Percentiles rank a stretch among this genome's conserved stretches.
Conservation (phyloP, 176 grass and related monocot genomes). For the Calamus simplicifolius region DNA sequence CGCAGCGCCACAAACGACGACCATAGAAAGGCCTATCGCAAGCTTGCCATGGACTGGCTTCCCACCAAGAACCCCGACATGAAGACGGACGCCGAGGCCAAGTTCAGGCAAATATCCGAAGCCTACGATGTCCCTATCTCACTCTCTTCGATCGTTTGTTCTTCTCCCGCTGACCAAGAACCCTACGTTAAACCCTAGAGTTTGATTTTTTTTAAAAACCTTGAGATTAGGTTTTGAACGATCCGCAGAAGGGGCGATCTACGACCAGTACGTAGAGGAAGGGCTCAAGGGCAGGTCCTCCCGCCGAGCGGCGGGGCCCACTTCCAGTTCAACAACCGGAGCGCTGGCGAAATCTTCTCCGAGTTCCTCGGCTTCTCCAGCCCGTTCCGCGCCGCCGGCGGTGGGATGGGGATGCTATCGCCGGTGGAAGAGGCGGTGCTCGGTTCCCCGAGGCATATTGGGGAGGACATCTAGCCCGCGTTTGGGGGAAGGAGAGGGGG, state of each 20-base stretch:
- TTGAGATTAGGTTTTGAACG: slow-evolving; percentile 46
- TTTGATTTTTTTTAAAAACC: not conserved
- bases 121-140: slow-evolving; percentile 35
- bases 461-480: slow-evolving; percentile 14
- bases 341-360: slow-evolving; percentile 63
- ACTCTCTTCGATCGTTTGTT: no score
- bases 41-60: slow-evolving; percentile 53
- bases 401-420: not conserved
- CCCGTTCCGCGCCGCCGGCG: not conserved
- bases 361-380: slow-evolving; percentile 45
- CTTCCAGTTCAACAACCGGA: slow-evolving; percentile 45
- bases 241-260: slow-evolving; percentile 50
- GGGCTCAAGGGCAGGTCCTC: slow-evolving; percentile 32
- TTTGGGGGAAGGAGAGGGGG: slow-evolving; percentile 12
- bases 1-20: slow-evolving; percentile 37
- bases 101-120: slow-evolving; percentile 59
- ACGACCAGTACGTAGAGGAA: slow-evolving; percentile 67
- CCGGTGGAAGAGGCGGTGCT: not conserved
- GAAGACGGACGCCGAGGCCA: slow-evolving; percentile 38
- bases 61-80: slow-evolving; percentile 42
- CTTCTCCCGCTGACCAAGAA: no score
- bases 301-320: slow-evolving; percentile 16
- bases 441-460: slow-evolving; percentile 12
- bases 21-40: slow-evolving; percentile 34
- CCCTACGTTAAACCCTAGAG: not conserved